These are phyloP conservation scores for Hanseniaspora occidentalis DNA, from an alignment of 805 yeast genomes.

Conservation along the genomic window DNA sequence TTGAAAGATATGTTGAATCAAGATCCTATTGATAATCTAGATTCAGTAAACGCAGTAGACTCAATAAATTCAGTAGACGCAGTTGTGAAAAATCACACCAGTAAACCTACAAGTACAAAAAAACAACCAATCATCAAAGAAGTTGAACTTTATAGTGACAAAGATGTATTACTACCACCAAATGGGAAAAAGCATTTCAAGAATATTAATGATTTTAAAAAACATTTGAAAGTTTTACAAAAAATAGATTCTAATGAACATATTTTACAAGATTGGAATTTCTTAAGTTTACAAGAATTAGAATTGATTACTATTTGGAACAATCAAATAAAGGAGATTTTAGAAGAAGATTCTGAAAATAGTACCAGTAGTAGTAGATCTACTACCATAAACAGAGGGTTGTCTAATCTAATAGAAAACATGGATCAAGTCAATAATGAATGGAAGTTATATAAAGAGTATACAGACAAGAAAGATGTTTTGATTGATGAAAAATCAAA, in stretches of 20 bases:
- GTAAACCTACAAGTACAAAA: too few species aligned
- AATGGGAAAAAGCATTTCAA: not conserved
- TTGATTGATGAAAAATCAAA: not conserved
- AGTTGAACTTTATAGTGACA: too few species aligned
- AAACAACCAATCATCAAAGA: too few species aligned
- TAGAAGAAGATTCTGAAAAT: not conserved
- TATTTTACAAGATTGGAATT: slow-evolving; percentile 24
- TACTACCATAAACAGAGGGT: not conserved
- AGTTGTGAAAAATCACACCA: not conserved
- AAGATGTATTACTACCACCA: too few species aligned
- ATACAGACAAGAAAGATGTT: not conserved
- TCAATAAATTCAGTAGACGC: too few species aligned
- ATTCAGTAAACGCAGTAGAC: too few species aligned
- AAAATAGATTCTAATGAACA: slow-evolving; percentile 17
- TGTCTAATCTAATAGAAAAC: slow-evolving; percentile 1
- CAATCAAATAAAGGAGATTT: slow-evolving; percentile 1
- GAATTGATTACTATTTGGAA: slow-evolving; percentile 26
- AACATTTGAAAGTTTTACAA: slow-evolving; percentile 12
- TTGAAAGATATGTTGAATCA: not conserved
- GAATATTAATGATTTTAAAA: slow-evolving; percentile 8
- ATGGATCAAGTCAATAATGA: slow-evolving; percentile 14
- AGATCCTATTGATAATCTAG: not conserved
- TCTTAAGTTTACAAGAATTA: slow-evolving; percentile 24
- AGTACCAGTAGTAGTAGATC: not conserved
- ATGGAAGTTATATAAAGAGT: slow-evolving; percentile 15